phyloP scores from a whole-genome alignment of 148 eudicot species.

The Fagopyrum homotropicum region DNA sequence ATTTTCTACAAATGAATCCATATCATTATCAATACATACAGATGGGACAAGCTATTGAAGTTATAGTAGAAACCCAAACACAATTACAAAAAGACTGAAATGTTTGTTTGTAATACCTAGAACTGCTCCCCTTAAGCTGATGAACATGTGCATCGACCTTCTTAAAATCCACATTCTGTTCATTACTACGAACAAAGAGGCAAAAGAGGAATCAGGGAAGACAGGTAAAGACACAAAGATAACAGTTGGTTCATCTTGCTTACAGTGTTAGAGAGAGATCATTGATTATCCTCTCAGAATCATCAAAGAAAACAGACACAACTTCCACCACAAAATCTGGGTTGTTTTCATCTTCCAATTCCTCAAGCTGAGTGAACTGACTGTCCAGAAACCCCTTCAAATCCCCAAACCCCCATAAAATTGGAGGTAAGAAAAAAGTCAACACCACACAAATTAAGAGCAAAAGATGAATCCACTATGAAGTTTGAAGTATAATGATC shows the following conservation, averaged over 20 bases:
- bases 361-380: slow-evolving; percentile 12
- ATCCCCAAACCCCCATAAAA: not conserved
- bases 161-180: slow-evolving; percentile 20
- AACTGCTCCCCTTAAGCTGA: slow-evolving; percentile 24
- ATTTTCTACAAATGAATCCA: not conserved
- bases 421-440: slow-evolving; percentile 1
- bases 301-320: slow-evolving; percentile 17
- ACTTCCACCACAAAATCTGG: slow-evolving; percentile 19
- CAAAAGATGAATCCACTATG: not conserved
- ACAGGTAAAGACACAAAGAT: not conserved
- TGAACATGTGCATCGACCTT: slow-evolving; percentile 25
- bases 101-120: slow-evolving; percentile 13
- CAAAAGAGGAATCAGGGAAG: not conserved
- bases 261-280: slow-evolving; percentile 12
- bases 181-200: slow-evolving; percentile 1
- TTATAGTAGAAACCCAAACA: not conserved
- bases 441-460: not conserved
- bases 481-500: not conserved
- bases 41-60: not conserved
- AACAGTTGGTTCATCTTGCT: not conserved
- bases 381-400: slow-evolving; percentile 14
- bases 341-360: slow-evolving; percentile 13
- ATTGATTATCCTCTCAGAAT: slow-evolving; percentile 15
- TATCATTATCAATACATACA: not conserved
- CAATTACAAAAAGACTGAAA: not conserved